Percentiles rank a stretch among this genome's conserved stretches.
Evolutionary conservation across 768 basidiomycete species (phyloP).

Genomic region (Lactifluus piperatus): DNA sequence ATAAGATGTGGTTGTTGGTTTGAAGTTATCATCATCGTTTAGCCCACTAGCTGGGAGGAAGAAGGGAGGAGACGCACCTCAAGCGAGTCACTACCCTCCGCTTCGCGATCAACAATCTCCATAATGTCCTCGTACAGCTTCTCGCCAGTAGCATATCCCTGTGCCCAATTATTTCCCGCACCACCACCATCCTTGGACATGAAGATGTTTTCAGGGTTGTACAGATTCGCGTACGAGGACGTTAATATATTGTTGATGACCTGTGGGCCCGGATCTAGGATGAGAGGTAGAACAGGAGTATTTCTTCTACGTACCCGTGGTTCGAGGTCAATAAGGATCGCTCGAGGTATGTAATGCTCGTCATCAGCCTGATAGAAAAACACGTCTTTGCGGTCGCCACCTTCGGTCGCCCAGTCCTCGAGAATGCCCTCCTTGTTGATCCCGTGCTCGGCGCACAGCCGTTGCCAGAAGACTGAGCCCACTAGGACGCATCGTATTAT

Average conservation of each 20-base stretch:
- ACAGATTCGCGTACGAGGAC: conserved; percentile 82
- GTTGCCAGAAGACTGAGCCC: conserved; percentile 97
- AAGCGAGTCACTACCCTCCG: conserved; percentile 93
- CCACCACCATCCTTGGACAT: conserved; percentile 96
- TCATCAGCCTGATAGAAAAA: conserved; percentile 99
- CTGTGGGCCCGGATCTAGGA: conserved; percentile 31
- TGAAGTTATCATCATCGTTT: not conserved
- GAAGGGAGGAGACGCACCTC: conserved; percentile 49
- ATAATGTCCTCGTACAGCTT: conserved; percentile 91
- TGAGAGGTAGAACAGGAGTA: not conserved
- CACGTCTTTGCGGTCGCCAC: conserved; percentile 95
- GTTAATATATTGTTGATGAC: conserved; percentile 93
- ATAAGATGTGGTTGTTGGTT: not conserved
- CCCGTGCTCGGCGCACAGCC: conserved; percentile 96
- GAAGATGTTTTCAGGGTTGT: conserved; percentile 98
- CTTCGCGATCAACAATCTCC: conserved; percentile 98
- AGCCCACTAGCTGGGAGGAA: not conserved
- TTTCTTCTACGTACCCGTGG: conserved; percentile 58
- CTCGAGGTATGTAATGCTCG: conserved; percentile 96
- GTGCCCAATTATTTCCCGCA: conserved; percentile 98
- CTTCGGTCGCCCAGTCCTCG: conserved; percentile 94
- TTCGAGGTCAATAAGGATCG: conserved; percentile 93
- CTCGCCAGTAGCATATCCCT: conserved; percentile 88
- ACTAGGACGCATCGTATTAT: conserved; percentile 39
- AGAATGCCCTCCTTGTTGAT: conserved; percentile 93